phyloP scores from a whole-genome alignment of 768 basidiomycete species.

The Boletus rufocinnamomeus region DNA sequence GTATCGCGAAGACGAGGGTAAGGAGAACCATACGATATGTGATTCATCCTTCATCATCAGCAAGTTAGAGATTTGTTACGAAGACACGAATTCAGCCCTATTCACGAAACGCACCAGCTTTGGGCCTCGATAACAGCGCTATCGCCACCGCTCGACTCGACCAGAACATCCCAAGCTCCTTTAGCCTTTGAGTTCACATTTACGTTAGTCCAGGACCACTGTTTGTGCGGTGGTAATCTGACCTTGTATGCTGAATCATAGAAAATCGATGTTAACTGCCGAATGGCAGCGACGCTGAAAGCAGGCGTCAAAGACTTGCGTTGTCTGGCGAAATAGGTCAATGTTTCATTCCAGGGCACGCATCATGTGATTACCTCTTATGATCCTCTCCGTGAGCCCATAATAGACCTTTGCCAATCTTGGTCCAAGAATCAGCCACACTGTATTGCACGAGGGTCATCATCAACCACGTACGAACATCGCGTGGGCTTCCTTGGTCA shows the following conservation, averaged over 20 bases:
- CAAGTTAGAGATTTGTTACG: not conserved
- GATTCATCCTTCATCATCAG: not conserved
- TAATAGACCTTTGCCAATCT: constrained; percentile 34
- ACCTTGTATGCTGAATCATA: constrained; percentile 38
- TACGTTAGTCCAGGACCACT: not conserved
- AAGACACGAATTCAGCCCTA: no score
- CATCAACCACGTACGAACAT: not conserved
- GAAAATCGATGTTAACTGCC: constrained; percentile 39
- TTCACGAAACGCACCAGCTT: constrained; percentile 24
- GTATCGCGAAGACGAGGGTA: no score
- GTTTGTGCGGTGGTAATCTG: not conserved
- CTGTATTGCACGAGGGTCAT: not conserved
- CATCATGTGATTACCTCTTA: constrained; percentile 33
- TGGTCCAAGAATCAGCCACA: not conserved
- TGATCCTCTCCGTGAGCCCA: constrained; percentile 46
- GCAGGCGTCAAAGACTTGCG: constrained; percentile 41
- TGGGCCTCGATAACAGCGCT: constrained; percentile 39
- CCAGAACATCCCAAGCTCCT: constrained; percentile 28
- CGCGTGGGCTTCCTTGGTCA: constrained; percentile 37
- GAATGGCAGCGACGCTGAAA: constrained; percentile 41
- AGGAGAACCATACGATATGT: not conserved
- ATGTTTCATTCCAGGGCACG: not conserved
- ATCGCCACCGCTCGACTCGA: constrained; percentile 15
- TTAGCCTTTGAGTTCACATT: not conserved
- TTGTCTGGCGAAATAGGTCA: constrained; percentile 26